These are phyloP conservation scores for Malus sieversii DNA, from an alignment of 306 rosid species.

Conservation along the genomic window DNA sequence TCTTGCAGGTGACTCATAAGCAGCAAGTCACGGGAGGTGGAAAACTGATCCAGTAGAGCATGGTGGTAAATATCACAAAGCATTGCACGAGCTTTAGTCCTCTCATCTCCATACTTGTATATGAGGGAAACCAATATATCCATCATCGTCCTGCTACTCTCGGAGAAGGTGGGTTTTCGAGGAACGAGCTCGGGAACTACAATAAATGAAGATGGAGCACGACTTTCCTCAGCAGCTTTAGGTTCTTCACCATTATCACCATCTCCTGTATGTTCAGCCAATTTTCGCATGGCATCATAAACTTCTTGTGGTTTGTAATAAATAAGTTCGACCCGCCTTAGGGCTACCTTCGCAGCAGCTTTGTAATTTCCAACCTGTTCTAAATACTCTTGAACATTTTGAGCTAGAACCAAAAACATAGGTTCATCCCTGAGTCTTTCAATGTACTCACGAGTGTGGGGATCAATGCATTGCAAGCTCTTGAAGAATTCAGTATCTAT, in stretches of 20 bases:
- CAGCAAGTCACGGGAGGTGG: conserved; percentile 74
- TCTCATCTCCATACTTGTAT: conserved; percentile 82
- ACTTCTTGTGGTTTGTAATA: conserved; percentile 96
- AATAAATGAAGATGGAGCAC: conserved; percentile 71
- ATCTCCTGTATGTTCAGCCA: conserved; percentile 62
- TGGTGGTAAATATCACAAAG: conserved; percentile 97
- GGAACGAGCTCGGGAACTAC: conserved; percentile 73
- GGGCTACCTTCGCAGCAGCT: conserved; percentile 77
- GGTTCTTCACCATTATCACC: conserved; percentile 43
- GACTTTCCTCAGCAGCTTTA: conserved; percentile 50
- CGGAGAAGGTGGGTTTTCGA: conserved; percentile 79
- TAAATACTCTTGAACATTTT: conserved; percentile 86
- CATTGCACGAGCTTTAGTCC: conserved; percentile 95
- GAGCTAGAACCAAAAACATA: conserved; percentile 76
- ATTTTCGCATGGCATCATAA: conserved; percentile 86
- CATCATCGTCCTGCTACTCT: conserved; percentile 72
- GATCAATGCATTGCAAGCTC: conserved; percentile 96
- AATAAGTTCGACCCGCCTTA: conserved; percentile 72
- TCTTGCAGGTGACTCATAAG: conserved; percentile 99
- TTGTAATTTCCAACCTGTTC: conserved; percentile 55
- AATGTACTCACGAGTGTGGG: conserved; percentile 94
- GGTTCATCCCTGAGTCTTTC: conserved; percentile 94
- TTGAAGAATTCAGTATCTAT: conserved; percentile 81
- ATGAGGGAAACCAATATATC: conserved; percentile 71
- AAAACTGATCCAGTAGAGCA: conserved; percentile 79